Evolutionary conservation across 2,329 filamentous ascomycete species (phyloP).

Genomic region (Coniochaeta ligniaria): DNA sequence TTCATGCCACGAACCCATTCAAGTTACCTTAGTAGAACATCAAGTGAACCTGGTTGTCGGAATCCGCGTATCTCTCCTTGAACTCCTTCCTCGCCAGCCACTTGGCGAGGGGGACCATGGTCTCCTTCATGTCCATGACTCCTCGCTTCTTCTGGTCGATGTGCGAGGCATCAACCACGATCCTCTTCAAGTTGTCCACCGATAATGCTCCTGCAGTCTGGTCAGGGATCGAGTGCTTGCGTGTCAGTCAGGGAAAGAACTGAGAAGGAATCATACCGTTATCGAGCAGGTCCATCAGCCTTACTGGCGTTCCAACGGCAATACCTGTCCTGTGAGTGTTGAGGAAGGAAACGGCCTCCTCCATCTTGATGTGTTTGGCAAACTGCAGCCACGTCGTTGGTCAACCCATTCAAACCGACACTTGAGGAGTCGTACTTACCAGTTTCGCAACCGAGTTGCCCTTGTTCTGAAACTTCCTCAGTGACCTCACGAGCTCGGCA

Average conservation of each 20-base stretch:
- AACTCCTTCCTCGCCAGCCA: slow-evolving; percentile 67
- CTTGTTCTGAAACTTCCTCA: slow-evolving; percentile 75
- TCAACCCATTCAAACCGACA: slow-evolving; percentile 7
- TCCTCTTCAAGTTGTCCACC: slow-evolving; percentile 62
- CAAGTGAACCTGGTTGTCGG: slow-evolving; percentile 50
- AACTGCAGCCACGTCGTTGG: slow-evolving; percentile 42
- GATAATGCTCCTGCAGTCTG: slow-evolving; percentile 56
- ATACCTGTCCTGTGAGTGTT: slow-evolving; percentile 67
- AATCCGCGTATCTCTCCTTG: slow-evolving; percentile 58
- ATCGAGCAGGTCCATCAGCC: slow-evolving; percentile 75
- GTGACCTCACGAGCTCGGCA: slow-evolving; percentile 69
- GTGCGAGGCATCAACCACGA: slow-evolving; percentile 86
- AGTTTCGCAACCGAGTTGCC: slow-evolving; percentile 77
- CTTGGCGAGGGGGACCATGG: slow-evolving; percentile 70
- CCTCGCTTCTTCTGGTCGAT: slow-evolving; percentile 93
- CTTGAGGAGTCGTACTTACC: slow-evolving; percentile 27
- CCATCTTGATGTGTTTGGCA: slow-evolving; percentile 95
- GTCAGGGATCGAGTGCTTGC: slow-evolving; percentile 6
- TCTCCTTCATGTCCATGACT: slow-evolving; percentile 92
- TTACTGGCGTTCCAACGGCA: slow-evolving; percentile 81
- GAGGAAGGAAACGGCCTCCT: slow-evolving; percentile 75
- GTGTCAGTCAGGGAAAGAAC: not conserved
- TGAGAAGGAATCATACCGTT: slow-evolving; percentile 53
- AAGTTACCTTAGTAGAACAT: slow-evolving; percentile 56
- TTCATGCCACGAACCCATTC: not conserved